Base-by-base conservation (phyloP, 2,329 filamentous ascomycete genomes). In the Simplicillium sp. region DNA sequence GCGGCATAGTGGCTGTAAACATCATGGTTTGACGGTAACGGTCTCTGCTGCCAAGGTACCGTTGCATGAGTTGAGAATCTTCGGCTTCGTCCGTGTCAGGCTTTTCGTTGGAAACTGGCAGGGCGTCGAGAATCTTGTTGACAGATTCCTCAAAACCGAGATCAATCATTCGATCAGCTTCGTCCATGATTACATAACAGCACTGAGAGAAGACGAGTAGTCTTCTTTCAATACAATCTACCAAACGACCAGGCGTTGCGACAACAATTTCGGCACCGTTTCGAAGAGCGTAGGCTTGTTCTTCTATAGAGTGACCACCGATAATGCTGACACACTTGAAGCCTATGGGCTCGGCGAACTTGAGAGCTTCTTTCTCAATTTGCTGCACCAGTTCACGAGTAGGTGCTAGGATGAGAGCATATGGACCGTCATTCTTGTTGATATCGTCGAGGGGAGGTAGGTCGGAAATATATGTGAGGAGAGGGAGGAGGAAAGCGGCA, bases 1-100 rank as follows among this genome's bases (percentile, higher is more conserved):
- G 68, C 2, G 92, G 89, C 92, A 98, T 98, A 20, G 92, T 98
- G 40, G 92, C 92, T 49, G 92, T 97, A 77, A 97, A 98, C 92
- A 98, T 98, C 92, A 98, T 98, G 0, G 92, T 98, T 62, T 98
- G 90, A 44, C 92, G 75, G 66, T 97, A 97, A 16, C 84, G 76
- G 54, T 88, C 83, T 50, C 80, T 79, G 14, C 79, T 79, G 40
- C 82, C 81, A 2, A 94, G 66, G 53, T 84, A 84, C 43, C 78
- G 75, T 52, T 80, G 82, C 90, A 97, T 97, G n/a, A 82, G 79
- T 42, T 75, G 70, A 0, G 85, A 71, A 56, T 97, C 77, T 61
- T 98, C 92, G 6, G 92, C 92, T 40, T 86, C 87, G 11, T 97
- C 90, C 0, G 78, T 84, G 61, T 98, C 92, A 1, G 92, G 92